phyloP scores from a whole-genome alignment of 441 rosid genomes.

The Omphalea diandra region DNA sequence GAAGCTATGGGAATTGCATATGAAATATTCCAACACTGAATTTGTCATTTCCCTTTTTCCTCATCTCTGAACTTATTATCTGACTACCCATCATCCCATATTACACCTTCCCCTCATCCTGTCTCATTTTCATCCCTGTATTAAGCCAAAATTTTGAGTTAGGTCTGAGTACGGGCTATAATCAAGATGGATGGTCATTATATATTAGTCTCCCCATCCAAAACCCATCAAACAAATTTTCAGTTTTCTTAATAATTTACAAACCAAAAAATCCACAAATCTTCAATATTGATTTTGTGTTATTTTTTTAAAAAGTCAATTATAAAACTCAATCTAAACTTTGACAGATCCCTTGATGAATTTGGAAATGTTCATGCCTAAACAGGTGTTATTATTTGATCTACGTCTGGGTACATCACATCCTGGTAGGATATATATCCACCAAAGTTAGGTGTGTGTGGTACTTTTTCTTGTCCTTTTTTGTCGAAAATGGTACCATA shows the following conservation, averaged over 20 bases:
- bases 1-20: slow-evolving; percentile 28
- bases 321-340: too few relatives aligned
- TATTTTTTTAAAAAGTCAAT: too few relatives aligned
- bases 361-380: slow-evolving; percentile 18
- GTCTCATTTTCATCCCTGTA: slow-evolving; percentile 21
- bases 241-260: too few relatives aligned
- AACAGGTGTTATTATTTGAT: slow-evolving; percentile 21
- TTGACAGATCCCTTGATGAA: too few relatives aligned
- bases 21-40: slow-evolving; percentile 36
- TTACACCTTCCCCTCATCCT: slow-evolving; percentile 26
- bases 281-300: too few relatives aligned
- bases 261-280: too few relatives aligned
- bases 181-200: too few relatives aligned
- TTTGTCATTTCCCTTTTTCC: slow-evolving; percentile 34
- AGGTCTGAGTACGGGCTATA: too few relatives aligned
- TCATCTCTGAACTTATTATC: slow-evolving; percentile 23
- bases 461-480: slow-evolving; percentile 34
- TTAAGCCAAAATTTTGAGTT: slow-evolving; percentile 19
- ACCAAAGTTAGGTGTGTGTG: slow-evolving; percentile 19
- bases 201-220: too few relatives aligned
- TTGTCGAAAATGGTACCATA: slow-evolving; percentile 23
- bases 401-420: background rate
- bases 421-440: too few relatives aligned
- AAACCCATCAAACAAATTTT: too few relatives aligned
- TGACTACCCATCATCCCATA: slow-evolving; percentile 34